These are phyloP conservation scores for Ganoderma sp. DNA, from an alignment of 1,284 basidiomycete species.

Conservation along the genomic window DNA sequence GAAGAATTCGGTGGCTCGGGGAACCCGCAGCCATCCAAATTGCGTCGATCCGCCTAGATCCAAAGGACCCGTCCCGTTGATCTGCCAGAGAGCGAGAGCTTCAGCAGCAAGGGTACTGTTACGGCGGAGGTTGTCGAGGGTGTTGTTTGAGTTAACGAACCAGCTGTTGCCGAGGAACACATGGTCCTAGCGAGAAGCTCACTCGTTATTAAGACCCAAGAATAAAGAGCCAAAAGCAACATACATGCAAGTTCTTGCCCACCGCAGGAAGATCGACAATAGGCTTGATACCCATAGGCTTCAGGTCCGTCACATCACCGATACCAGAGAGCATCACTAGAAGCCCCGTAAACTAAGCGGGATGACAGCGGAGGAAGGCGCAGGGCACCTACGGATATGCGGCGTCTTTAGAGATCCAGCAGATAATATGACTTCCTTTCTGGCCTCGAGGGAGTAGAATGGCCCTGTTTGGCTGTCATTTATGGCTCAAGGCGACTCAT, in stretches of 20 bases:
- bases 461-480: constrained; percentile 9
- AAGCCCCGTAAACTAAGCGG: too few species aligned
- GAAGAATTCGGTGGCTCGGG: constrained; percentile 11
- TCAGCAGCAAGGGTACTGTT: constrained; percentile 24
- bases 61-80: constrained; percentile 16
- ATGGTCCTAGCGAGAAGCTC: constrained; percentile 37
- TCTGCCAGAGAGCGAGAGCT: constrained; percentile 26
- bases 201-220: neutral
- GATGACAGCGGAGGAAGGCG: neutral
- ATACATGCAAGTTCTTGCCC: constrained; percentile 46
- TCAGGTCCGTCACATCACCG: constrained; percentile 42
- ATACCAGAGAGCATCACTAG: constrained; percentile 47
- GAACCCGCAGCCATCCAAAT: constrained; percentile 23
- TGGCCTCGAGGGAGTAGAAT: constrained; percentile 28
- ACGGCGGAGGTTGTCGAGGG: constrained; percentile 27
- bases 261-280: constrained; percentile 44
- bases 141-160: constrained; percentile 30
- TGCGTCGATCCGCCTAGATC: neutral
- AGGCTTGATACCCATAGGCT: constrained; percentile 40
- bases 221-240: neutral
- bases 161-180: constrained; percentile 26
- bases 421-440: constrained; percentile 35
- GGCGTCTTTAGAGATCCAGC: constrained; percentile 48
- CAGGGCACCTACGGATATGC: constrained; percentile 41
- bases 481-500: neutral